Conservation (phyloP, 257 asterid genomes). For the Jaltomata sinuosa region DNA sequence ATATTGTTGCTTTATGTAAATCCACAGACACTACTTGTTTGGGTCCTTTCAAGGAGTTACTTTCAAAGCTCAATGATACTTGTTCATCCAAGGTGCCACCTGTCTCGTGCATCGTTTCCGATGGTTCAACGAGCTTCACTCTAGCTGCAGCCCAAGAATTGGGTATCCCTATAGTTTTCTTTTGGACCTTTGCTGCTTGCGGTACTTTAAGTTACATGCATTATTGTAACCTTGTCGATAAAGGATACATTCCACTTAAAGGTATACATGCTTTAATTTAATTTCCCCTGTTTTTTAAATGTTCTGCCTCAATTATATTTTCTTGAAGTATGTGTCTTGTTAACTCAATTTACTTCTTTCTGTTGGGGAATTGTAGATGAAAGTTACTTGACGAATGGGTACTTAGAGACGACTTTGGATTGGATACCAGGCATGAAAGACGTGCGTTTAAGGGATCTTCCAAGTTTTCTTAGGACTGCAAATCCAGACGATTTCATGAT, state of each 20-base stretch:
- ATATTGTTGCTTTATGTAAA: constrained; percentile 8
- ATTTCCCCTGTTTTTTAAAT: neutral
- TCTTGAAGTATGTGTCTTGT: neutral
- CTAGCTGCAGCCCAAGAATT: constrained; percentile 18
- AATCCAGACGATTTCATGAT: neutral
- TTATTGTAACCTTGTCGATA: constrained; percentile 3
- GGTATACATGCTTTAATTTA: neutral
- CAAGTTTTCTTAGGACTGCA: neutral
- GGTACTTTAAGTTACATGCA: constrained; percentile 11
- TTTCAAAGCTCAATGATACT: constrained; percentile 2
- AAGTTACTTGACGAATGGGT: constrained; percentile 10
- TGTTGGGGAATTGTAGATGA: neutral
- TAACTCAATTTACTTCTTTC: neutral
- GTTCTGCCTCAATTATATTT: neutral
- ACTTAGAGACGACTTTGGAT: constrained; percentile 3
- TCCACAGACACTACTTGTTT: constrained; percentile 11
- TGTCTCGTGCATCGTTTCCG: constrained; percentile 17
- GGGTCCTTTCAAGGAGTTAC: constrained; percentile 8
- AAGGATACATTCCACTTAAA: constrained; percentile 16
- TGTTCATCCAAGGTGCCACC: constrained; percentile 12
- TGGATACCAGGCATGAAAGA: constrained; percentile 14
- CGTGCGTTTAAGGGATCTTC: neutral
- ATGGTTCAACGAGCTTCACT: constrained; percentile 14
- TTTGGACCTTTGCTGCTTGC: constrained; percentile 15
- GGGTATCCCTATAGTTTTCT: constrained; percentile 13